phyloP scores from a whole-genome alignment of 305 asterid species.

The Euphrasia arctica region DNA sequence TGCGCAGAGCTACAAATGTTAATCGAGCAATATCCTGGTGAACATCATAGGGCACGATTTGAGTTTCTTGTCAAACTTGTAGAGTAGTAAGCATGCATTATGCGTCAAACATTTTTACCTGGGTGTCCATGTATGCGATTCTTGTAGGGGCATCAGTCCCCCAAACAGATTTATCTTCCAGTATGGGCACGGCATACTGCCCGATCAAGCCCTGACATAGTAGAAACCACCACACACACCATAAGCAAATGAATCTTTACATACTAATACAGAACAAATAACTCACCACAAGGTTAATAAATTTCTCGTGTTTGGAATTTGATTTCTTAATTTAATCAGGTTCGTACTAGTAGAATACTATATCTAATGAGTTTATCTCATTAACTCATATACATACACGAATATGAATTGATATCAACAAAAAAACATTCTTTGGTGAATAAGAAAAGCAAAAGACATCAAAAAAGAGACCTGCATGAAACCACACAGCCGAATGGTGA shows the following conservation, averaged over 20 bases:
- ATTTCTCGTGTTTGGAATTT: background rate
- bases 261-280: background rate
- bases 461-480: slow-evolving; percentile 79
- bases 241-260: slow-evolving; percentile 21
- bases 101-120: slow-evolving; percentile 40
- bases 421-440: background rate
- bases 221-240: slow-evolving; percentile 23
- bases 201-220: slow-evolving; percentile 80
- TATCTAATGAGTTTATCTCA: slow-evolving; percentile 5
- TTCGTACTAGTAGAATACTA: slow-evolving; percentile 5
- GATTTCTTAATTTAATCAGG: background rate
- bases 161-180: slow-evolving; percentile 97
- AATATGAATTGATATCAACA: slow-evolving; percentile 7
- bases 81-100: slow-evolving; percentile 17
- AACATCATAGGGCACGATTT: slow-evolving; percentile 20
- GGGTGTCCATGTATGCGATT: slow-evolving; percentile 98
- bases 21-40: slow-evolving; percentile 87
- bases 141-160: slow-evolving; percentile 99
- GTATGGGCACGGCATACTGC: slow-evolving; percentile 94
- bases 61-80: slow-evolving; percentile 10
- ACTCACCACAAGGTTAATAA: background rate
- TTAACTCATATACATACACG: slow-evolving; percentile 4
- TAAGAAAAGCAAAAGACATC: slow-evolving; percentile 1
- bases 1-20: slow-evolving; percentile 87
- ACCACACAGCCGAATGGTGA: slow-evolving; percentile 83